Conservation (phyloP, 176 grass and related monocot species). For the Ensete glaucum region DNA sequence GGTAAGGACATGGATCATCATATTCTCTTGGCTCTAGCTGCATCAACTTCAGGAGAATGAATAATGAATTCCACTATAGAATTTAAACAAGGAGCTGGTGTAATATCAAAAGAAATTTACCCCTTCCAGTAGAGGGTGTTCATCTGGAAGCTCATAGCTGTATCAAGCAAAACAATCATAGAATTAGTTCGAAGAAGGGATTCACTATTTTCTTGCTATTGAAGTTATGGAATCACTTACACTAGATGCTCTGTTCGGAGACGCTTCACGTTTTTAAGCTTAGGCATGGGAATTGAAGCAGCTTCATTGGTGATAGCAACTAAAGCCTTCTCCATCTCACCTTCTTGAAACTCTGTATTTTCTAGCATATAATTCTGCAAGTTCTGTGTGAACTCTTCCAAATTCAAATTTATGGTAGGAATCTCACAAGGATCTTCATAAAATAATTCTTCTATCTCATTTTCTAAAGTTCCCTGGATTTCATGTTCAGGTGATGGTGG, state of each 20-base stretch:
- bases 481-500: conserved; percentile 57
- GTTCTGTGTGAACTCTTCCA: conserved; percentile 65
- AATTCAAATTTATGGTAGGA: conserved; percentile 66
- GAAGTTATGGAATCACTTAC: conserved; percentile 32
- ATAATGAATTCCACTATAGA: not conserved
- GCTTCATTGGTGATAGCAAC: conserved; percentile 58
- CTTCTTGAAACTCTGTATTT: conserved; percentile 49
- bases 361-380: conserved; percentile 53
- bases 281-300: conserved; percentile 80
- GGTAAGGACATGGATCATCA: conserved; percentile 73
- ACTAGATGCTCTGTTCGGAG: conserved; percentile 83
- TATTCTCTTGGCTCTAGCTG: conserved; percentile 46
- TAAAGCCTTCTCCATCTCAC: conserved; percentile 80
- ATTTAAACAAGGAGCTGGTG: not conserved
- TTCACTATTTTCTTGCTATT: not conserved
- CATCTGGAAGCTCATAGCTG: conserved; percentile 92
- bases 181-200: too few species aligned
- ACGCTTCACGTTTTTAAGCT: conserved; percentile 64
- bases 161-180: conserved; percentile 5
- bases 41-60: not conserved
- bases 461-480: conserved; percentile 25
- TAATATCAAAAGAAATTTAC: conserved; percentile 22
- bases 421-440: conserved; percentile 60
- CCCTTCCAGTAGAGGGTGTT: conserved; percentile 47
- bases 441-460: conserved; percentile 60